phyloP scores from a whole-genome alignment of 2,329 filamentous ascomycete genomes.

The Colletotrichum tanaceti region DNA sequence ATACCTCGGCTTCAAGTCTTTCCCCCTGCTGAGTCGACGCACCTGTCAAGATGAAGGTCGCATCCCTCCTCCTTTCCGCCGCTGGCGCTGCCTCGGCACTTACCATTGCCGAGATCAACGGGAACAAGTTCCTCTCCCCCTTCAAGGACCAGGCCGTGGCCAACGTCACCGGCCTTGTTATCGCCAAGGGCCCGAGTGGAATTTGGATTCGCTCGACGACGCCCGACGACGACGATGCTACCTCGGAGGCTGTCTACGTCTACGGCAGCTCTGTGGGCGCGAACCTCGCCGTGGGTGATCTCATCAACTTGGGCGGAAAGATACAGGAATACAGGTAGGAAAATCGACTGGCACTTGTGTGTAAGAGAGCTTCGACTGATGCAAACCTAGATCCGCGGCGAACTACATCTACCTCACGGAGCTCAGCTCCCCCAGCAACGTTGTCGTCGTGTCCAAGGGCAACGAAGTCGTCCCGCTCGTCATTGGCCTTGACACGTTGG shows the following conservation, averaged over 20 bases:
- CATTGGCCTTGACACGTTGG: slow-evolving; percentile 67
- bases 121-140: slow-evolving; percentile 71
- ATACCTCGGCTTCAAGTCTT: background rate
- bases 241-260: slow-evolving; percentile 75
- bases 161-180: slow-evolving; percentile 72
- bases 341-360: background rate
- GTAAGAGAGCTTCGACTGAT: slow-evolving; percentile 8
- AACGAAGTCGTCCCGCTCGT: slow-evolving; percentile 68
- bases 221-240: slow-evolving; percentile 65
- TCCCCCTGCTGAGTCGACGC: background rate
- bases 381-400: slow-evolving; percentile 58
- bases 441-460: slow-evolving; percentile 64
- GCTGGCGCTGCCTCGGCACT: slow-evolving; percentile 51
- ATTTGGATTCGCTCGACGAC: slow-evolving; percentile 72
- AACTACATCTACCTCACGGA: slow-evolving; percentile 74
- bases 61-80: slow-evolving; percentile 46
- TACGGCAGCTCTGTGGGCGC: slow-evolving; percentile 64
- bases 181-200: slow-evolving; percentile 70
- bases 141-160: slow-evolving; percentile 67
- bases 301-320: slow-evolving; percentile 69
- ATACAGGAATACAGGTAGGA: slow-evolving; percentile 67
- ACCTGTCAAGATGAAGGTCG: slow-evolving; percentile 47
- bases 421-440: slow-evolving; percentile 65
- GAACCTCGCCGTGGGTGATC: slow-evolving; percentile 70
- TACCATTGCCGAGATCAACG: slow-evolving; percentile 73